Evolutionary conservation across 2,329 filamentous ascomycete species (phyloP), one percentile per base, ranked within the genome.

Genomic region (Xylariaceae sp.): DNA sequence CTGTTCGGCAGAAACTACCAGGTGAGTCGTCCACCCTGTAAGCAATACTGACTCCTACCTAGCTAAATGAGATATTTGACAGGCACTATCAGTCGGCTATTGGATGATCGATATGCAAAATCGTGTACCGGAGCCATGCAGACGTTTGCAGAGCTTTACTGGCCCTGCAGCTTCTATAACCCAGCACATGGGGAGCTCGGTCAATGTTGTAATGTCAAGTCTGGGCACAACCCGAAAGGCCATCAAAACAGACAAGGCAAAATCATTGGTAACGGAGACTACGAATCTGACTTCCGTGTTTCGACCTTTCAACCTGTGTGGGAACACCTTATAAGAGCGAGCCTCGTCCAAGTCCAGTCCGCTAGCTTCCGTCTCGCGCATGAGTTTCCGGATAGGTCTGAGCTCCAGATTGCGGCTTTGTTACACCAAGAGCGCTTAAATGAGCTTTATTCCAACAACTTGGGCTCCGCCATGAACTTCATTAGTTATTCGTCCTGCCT

Each of bases 211-310:
- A 70, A 70, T 36, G 64, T 70, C 15, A 61, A 65, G 51, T 63
- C 67, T 3, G 68, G 67, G 0, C 68, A 70, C 51, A 69, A 69
- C 33, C 66, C 62, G 8, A 70, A 70, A 46, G 68, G 68, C 6
- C 68, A 70, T 41, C 68, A 70, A 48, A 69, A 70, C 45, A 65
- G 62, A 33, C 61, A 68, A 32, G 68, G 68, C 4, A 67, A 62
- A 26, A 69, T 70, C 44, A 70, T 70, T 20, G 68, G 68, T n/a
- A 60, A 68, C 44, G 68, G 68, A 4, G 65, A 66, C 32, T 70
- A 69, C 50, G 57, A 69, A 53, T 68, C 68, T 4, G 55, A 50
- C 39, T 66, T 70, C 50, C 60, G 65, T 39, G 43, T 51, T 9
- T 37, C 57, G 2, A 42, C 47, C 7, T 70, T 70, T 30, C 60